phyloP scores from a whole-genome alignment of 768 basidiomycete species.

The Crucibulum laeve region DNA sequence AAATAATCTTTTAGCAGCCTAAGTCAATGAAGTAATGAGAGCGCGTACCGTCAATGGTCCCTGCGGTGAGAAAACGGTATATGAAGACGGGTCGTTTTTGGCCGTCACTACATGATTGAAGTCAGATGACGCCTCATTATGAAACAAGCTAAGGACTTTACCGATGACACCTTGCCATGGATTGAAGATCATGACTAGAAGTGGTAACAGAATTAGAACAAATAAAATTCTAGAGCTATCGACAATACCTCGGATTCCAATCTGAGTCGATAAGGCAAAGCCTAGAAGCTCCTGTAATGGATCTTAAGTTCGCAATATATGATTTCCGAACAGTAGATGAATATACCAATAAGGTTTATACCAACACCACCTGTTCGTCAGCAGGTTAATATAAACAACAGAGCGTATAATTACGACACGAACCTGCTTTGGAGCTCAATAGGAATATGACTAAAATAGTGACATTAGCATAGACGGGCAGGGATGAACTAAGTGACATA shows the following conservation, averaged over 20 bases:
- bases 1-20: slow-evolving; percentile 5
- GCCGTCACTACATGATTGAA: slow-evolving; percentile 85
- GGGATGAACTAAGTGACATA: slow-evolving; percentile 29
- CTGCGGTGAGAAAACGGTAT: slow-evolving; percentile 81
- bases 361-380: slow-evolving; percentile 73
- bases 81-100: slow-evolving; percentile 91
- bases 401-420: slow-evolving; percentile 4
- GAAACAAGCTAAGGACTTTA: slow-evolving; percentile 19
- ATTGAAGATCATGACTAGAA: slow-evolving; percentile 82
- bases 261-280: slow-evolving; percentile 86
- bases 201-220: slow-evolving; percentile 2
- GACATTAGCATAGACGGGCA: background rate
- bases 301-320: background rate
- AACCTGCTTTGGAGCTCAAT: slow-evolving; percentile 84
- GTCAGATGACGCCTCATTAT: slow-evolving; percentile 4
- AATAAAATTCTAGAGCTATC: background rate
- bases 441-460: slow-evolving; percentile 72
- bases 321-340: background rate
- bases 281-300: slow-evolving; percentile 63
- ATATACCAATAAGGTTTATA: slow-evolving; percentile 79
- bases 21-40: background rate
- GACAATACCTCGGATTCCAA: slow-evolving; percentile 82
- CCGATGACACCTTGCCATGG: slow-evolving; percentile 97
- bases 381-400: background rate
- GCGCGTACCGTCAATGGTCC: slow-evolving; percentile 79